Percentiles rank a stretch among this genome's conserved stretches.
Evolutionary conservation across 169 alveolate genomes (phyloP).

Genomic region (Theileria luwenshuni): DNA sequence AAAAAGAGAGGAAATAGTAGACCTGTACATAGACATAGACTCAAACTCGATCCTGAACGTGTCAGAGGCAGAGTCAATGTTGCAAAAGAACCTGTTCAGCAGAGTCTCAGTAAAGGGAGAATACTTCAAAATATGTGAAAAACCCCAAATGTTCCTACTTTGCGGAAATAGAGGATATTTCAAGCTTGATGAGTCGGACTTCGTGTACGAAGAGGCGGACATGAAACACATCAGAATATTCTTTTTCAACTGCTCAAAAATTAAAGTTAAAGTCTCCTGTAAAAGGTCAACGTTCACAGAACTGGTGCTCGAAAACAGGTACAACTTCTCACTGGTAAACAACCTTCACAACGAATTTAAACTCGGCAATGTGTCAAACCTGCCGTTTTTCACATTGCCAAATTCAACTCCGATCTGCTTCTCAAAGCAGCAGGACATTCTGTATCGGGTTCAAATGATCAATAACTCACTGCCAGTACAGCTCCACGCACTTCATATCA

Average conservation of each 20-base stretch:
- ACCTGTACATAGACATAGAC: slow-evolving; percentile 12
- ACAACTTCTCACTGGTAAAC: slow-evolving; percentile 34
- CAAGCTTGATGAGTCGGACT: slow-evolving; percentile 58
- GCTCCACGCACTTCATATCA: slow-evolving; percentile 43
- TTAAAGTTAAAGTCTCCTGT: slow-evolving; percentile 25
- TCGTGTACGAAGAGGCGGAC: slow-evolving; percentile 18
- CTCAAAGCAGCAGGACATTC: slow-evolving; percentile 44
- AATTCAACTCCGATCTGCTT: slow-evolving; percentile 42
- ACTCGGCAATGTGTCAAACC: slow-evolving; percentile 16
- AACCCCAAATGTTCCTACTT: slow-evolving; percentile 21
- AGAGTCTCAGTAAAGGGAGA: slow-evolving; percentile 26
- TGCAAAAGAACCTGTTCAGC: slow-evolving; percentile 37
- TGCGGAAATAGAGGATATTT: slow-evolving; percentile 44
- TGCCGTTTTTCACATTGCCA: slow-evolving; percentile 50
- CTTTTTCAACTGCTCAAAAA: slow-evolving; percentile 52
- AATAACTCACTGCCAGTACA: slow-evolving; percentile 61
- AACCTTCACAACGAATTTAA: slow-evolving; percentile 44
- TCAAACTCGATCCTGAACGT: slow-evolving; percentile 13
- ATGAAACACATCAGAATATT: slow-evolving; percentile 58
- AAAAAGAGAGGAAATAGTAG: not conserved
- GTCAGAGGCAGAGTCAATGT: slow-evolving; percentile 25
- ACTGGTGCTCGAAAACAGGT: slow-evolving; percentile 31
- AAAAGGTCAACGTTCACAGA: slow-evolving; percentile 33
- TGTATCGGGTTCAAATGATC: slow-evolving; percentile 56
- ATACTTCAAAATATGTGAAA: slow-evolving; percentile 15